Percentiles rank a stretch among this genome's conserved stretches.
These are phyloP conservation scores for Sarocladium oryzae DNA, from an alignment of 2,329 filamentous ascomycete genomes.

Conservation along the genomic window DNA sequence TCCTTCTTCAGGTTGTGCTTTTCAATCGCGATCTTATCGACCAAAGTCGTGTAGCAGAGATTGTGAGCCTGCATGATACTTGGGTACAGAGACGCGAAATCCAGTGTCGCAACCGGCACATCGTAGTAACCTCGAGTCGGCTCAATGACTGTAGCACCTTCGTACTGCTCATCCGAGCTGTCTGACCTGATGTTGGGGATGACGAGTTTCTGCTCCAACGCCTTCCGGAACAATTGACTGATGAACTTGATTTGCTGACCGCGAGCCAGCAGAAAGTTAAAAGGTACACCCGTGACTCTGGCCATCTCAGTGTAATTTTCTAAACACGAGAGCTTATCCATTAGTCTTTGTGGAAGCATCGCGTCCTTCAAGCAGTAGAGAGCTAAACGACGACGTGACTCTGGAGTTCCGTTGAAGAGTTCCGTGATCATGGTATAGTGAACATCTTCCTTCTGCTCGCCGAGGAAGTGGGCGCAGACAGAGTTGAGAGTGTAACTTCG, in stretches of 20 bases:
- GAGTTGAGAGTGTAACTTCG: slow-evolving; percentile 97
- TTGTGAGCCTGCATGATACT: slow-evolving; percentile 99
- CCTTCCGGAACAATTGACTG: slow-evolving; percentile 94
- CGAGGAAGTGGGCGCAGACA: slow-evolving; percentile 87
- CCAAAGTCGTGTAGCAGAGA: slow-evolving; percentile 89
- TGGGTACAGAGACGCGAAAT: slow-evolving; percentile 97
- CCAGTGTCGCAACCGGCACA: slow-evolving; percentile 89
- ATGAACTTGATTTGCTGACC: slow-evolving; percentile 98
- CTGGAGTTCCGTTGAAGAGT: slow-evolving; percentile 90
- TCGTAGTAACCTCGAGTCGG: slow-evolving; percentile 90
- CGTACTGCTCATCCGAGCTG: slow-evolving; percentile 78
- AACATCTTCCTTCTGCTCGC: slow-evolving; percentile 97
- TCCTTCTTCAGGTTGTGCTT: slow-evolving; percentile 74
- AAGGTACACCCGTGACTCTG: slow-evolving; percentile 95
- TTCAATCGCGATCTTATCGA: slow-evolving; percentile 66
- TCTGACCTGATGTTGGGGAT: slow-evolving; percentile 79
- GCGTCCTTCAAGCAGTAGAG: slow-evolving; percentile 98
- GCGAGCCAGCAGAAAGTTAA: slow-evolving; percentile 85
- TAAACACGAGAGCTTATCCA: slow-evolving; percentile 98
- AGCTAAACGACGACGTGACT: slow-evolving; percentile 82
- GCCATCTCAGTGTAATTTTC: slow-evolving; percentile 99
- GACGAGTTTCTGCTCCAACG: slow-evolving; percentile 84
- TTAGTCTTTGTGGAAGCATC: slow-evolving; percentile 84
- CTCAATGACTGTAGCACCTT: slow-evolving; percentile 97
- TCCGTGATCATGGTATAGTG: slow-evolving; percentile 99